Evolutionary conservation across 148 eudicot genomes (phyloP).

Genomic region (Cornus kousa): DNA sequence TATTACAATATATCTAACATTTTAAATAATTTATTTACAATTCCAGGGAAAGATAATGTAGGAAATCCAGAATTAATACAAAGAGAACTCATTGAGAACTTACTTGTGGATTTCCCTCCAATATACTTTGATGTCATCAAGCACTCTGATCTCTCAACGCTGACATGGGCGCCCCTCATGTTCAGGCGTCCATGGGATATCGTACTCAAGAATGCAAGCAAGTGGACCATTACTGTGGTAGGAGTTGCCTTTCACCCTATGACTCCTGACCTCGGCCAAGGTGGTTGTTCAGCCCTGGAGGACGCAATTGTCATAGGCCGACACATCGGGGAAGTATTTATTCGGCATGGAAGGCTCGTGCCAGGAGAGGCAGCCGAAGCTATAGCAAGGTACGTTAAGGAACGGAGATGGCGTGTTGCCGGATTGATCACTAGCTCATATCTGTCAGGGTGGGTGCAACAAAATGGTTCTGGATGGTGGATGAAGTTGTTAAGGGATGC

Average conservation of each 20-base stretch:
- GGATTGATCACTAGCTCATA: slow-evolving; percentile 3
- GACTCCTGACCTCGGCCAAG: slow-evolving; percentile 21
- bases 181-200: no score
- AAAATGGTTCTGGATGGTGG: slow-evolving; percentile 9
- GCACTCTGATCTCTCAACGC: no score
- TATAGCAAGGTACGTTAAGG: background rate
- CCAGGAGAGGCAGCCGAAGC: background rate
- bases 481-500: background rate
- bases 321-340: background rate
- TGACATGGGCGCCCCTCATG: no score
- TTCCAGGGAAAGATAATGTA: no score
- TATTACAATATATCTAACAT: no score
- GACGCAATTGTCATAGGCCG: slow-evolving; percentile 9
- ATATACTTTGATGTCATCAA: no score
- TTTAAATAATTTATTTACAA: no score
- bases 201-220: slow-evolving; percentile 3
- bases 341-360: background rate
- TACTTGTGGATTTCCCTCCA: no score
- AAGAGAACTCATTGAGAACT: no score
- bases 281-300: no score
- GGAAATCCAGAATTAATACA: no score
- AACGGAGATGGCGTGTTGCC: no score
- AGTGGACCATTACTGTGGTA: slow-evolving; percentile 12
- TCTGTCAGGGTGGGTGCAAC: slow-evolving; percentile 10
- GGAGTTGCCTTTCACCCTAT: slow-evolving; percentile 21